Conservation (phyloP, 345 rosid species). For the Cardamine chenopodiifolia region DNA sequence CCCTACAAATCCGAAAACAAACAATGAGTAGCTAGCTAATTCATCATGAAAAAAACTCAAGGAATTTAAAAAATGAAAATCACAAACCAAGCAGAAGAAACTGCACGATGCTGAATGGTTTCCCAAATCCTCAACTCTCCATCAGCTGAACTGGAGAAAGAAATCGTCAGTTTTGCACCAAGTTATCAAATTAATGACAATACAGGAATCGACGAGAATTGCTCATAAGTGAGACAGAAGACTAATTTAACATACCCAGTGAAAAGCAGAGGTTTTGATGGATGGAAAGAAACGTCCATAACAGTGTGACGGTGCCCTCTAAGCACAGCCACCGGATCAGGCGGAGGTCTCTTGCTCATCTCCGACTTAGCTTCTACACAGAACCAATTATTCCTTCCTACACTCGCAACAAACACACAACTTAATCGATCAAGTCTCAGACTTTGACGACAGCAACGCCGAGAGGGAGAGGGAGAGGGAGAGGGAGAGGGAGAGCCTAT, state of each 20-base stretch:
- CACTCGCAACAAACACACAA: neutral
- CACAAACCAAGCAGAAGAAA: slow-evolving; percentile 72
- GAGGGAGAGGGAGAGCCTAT: neutral
- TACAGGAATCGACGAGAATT: neutral
- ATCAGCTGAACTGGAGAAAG: slow-evolving; percentile 66
- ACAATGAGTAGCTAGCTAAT: neutral
- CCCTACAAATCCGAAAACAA: slow-evolving; percentile 50
- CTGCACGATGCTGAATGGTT: slow-evolving; percentile 64
- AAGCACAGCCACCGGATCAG: slow-evolving; percentile 87
- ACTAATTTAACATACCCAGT: slow-evolving; percentile 55
- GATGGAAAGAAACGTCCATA: slow-evolving; percentile 77
- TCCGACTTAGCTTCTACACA: slow-evolving; percentile 5
- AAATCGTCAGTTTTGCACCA: slow-evolving; percentile 12
- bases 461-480: no score
- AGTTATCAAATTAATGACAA: neutral
- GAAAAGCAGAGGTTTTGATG: slow-evolving; percentile 66
- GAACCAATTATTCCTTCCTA: neutral
- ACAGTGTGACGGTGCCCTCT: slow-evolving; percentile 96
- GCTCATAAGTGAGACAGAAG: neutral
- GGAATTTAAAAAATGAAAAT: neutral
- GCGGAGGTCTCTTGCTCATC: slow-evolving; percentile 76
- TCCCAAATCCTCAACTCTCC: slow-evolving; percentile 96
- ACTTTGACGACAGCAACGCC: neutral
- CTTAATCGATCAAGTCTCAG: slow-evolving; percentile 7
- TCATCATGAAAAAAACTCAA: neutral